These are phyloP conservation scores for Willaertia magna DNA, from an alignment of 208 protist species.

Conservation along the genomic window DNA sequence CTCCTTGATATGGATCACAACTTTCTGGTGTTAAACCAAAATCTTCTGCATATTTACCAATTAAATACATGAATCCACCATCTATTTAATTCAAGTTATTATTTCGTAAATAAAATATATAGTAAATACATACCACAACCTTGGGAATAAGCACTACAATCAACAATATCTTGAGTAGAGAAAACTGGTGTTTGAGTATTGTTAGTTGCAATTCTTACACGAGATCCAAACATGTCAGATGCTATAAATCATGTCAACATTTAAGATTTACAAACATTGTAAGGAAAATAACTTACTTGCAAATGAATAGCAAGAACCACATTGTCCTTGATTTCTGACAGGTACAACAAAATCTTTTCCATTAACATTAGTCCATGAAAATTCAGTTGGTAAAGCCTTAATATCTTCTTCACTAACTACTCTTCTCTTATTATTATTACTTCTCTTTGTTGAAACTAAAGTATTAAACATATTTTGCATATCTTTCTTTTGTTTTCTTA, in stretches of 20 bases:
- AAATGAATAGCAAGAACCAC: neutral
- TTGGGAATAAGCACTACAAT: conserved; percentile 1
- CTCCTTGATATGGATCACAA: neutral
- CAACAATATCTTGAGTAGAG: neutral
- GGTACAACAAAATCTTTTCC: neutral
- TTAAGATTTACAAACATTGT: too few species aligned
- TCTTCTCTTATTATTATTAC: neutral
- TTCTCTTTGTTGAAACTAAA: neutral
- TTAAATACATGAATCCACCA: neutral
- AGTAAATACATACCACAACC: too few species aligned
- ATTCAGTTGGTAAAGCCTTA: neutral
- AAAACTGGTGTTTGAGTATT: neutral
- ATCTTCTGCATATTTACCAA: neutral
- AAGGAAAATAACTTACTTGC: too few species aligned
- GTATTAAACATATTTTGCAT: neutral
- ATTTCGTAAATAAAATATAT: too few species aligned
- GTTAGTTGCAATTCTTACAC: neutral
- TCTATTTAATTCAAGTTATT: too few species aligned
- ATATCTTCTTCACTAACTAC: neutral
- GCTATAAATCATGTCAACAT: too few species aligned
- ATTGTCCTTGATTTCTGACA: neutral
- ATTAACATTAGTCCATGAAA: neutral
- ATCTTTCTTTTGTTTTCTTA: neutral
- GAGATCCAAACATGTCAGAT: neutral
- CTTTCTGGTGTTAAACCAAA: neutral